Evolutionary conservation across 345 rosid genomes (phyloP).

Genomic region (Gossypium ekmanianum): DNA sequence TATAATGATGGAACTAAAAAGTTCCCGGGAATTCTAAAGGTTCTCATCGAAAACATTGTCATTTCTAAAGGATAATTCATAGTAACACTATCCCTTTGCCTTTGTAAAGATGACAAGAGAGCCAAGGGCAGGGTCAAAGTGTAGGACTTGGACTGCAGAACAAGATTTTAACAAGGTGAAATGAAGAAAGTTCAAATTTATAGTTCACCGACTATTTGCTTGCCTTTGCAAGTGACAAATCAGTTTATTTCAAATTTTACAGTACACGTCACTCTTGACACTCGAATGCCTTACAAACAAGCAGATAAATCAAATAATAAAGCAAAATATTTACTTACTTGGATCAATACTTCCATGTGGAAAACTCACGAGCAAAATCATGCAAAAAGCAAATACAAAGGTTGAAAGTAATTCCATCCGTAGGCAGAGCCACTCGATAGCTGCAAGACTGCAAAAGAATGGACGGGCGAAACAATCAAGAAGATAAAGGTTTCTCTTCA

Average conservation of each 20-base stretch:
- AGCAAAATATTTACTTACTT: slow-evolving; percentile 48
- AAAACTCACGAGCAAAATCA: slow-evolving; percentile 94
- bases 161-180: neutral
- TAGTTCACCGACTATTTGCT: neutral
- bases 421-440: slow-evolving; percentile 98
- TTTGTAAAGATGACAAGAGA: neutral
- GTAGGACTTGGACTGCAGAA: neutral
- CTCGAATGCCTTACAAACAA: neutral
- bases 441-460: slow-evolving; percentile 95
- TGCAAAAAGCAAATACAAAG: slow-evolving; percentile 93
- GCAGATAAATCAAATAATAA: neutral
- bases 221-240: neutral
- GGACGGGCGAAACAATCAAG: slow-evolving; percentile 99
- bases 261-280: neutral
- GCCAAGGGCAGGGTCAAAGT: neutral
- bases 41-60: no score
- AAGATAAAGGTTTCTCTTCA: slow-evolving; percentile 96
- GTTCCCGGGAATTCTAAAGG: no score
- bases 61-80: no score
- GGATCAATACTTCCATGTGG: slow-evolving; percentile 97
- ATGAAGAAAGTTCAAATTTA: neutral
- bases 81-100: no score
- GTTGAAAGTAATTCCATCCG: slow-evolving; percentile 99
- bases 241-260: neutral
- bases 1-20: neutral